Percentiles rank a stretch among this genome's conserved stretches.
These are phyloP conservation scores for Crucihimalaya himalaica DNA, from an alignment of 345 rosid species.

Conservation along the genomic window DNA sequence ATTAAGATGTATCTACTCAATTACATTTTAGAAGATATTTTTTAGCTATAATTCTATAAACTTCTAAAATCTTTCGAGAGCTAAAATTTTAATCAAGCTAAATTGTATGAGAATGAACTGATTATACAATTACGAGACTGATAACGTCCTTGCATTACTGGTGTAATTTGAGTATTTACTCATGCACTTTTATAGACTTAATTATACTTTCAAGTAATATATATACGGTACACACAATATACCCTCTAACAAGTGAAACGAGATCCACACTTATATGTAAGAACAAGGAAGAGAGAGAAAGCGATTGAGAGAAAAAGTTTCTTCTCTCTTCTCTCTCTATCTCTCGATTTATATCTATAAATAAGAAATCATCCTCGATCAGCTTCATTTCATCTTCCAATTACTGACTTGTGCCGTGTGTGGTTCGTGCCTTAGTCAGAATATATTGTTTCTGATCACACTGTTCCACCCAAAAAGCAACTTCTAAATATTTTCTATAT, in stretches of 20 bases:
- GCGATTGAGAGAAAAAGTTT: slow-evolving; percentile 8
- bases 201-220: background rate
- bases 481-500: background rate
- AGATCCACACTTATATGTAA: background rate
- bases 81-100: background rate
- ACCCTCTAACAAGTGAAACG: background rate
- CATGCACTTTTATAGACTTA: background rate
- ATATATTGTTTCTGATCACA: slow-evolving; percentile 12
- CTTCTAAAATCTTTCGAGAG: background rate
- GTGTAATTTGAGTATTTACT: background rate
- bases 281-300: slow-evolving; percentile 2
- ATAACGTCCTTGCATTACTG: background rate
- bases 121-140: background rate
- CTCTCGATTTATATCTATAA: slow-evolving; percentile 8
- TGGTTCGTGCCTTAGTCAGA: slow-evolving; percentile 21
- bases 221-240: background rate
- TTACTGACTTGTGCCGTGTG: slow-evolving; percentile 4
- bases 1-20: too few species aligned
- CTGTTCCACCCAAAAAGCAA: slow-evolving; percentile 4
- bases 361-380: slow-evolving; percentile 18
- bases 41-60: too few species aligned
- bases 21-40: too few species aligned
- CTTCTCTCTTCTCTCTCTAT: background rate
- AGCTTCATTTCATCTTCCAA: slow-evolving; percentile 36
- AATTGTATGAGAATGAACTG: background rate